Percentiles rank a stretch among this genome's conserved stretches.
phyloP scores from a whole-genome alignment of 2,329 filamentous ascomycete species.

The Chaetothyriales sp. region DNA sequence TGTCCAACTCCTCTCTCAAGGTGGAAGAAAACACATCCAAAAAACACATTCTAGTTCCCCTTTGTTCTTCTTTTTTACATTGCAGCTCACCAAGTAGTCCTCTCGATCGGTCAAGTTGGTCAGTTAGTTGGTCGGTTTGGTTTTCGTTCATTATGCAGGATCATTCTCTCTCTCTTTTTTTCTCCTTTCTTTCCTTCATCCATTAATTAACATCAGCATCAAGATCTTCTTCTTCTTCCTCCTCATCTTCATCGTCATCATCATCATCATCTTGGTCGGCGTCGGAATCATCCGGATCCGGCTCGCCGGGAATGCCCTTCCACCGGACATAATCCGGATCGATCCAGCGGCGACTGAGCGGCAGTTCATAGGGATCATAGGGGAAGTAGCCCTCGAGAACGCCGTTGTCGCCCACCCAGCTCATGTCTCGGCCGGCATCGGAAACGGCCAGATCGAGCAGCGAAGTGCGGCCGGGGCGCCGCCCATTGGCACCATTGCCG shows the following conservation, averaged over 20 bases:
- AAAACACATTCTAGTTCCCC: no score
- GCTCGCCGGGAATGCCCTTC: conserved; percentile 56
- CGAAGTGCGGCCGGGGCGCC: neutral
- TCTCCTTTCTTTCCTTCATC: no score
- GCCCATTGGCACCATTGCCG: conserved; percentile 14
- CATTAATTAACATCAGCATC: no score
- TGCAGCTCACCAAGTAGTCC: no score
- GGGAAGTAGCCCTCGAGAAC: conserved; percentile 91
- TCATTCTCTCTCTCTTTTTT: no score
- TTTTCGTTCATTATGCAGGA: no score
- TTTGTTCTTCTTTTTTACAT: no score
- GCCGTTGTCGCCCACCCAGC: conserved; percentile 52
- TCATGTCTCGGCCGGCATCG: conserved; percentile 39
- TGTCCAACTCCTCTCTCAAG: no score
- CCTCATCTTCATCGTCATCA: conserved; percentile 9
- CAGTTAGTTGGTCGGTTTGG: no score
- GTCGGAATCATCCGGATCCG: conserved; percentile 41
- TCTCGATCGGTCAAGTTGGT: no score
- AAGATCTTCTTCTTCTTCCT: neutral
- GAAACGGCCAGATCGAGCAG: conserved; percentile 25
- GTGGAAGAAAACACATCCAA: no score
- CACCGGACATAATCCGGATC: conserved; percentile 71
- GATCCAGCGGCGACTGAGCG: conserved; percentile 74
- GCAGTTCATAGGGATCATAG: conserved; percentile 90
- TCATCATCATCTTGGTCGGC: conserved; percentile 36